Evolutionary conservation across 2,329 filamentous ascomycete species (phyloP), one percentile per base, ranked within the genome.

Genomic region (Tolypocladium guangdongense): DNA sequence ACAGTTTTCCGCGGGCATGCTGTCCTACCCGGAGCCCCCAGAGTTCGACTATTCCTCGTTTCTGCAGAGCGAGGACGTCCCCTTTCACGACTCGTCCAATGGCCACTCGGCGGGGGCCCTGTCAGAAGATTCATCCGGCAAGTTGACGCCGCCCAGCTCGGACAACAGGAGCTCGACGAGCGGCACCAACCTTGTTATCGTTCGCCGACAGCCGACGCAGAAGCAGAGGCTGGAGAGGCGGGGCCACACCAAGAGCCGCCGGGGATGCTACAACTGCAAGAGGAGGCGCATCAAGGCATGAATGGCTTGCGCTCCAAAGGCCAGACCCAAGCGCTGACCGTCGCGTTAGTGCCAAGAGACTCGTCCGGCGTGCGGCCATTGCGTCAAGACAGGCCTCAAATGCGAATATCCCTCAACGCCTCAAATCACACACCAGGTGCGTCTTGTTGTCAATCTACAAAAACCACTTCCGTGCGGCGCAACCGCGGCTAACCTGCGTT

Each of bases 241-340:
- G 56, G 82, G 83, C 0, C 83, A 86, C 57, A 85, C 80, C 12
- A 87, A 87, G 65, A 84, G 80, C 50, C 75, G 83, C 27, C 72
- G 78, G 18, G 83, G 83, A 10, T 86, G 83, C 66, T 86, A 78
- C 65, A 84, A 84, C 63, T 87, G 83, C 70, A 86, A 86, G 66
- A 73, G 78, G 53, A 71, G 83, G 41, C 77, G 82, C 55, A 85
- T 87, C 64, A 86, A 83, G 75, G 78, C 78, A 66, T 24, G 57
- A 52, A 46, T 10, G 10, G 27, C 24, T 30, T 50, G 33, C 6
- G n/a, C 20, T 35, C 11, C 5, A 14, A 20, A 7, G 47, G 12
- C 18, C 24, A 33, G 16, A 12, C 22, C 30, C 16, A 41, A 36
- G 12, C 16, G 33, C 22, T 48, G 3, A 52, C 18, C 27, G n/a